Evolutionary conservation across 805 yeast species (phyloP).

Genomic region (Candida silvatica): DNA sequence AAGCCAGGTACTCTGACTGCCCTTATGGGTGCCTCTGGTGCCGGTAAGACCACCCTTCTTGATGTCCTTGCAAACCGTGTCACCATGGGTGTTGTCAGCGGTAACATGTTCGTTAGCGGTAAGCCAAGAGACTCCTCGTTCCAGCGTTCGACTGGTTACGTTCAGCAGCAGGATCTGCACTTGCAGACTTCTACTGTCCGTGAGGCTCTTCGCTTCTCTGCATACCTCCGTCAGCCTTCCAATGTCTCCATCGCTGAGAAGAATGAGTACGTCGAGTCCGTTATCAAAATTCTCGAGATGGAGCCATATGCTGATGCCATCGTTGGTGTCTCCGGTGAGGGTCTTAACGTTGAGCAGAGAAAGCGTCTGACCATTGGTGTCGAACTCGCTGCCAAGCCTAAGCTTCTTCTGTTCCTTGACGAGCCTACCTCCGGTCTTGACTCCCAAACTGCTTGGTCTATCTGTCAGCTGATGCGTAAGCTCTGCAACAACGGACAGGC

Average conservation of each 20-base stretch:
- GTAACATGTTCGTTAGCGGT: constrained; percentile 52
- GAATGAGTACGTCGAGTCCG: constrained; percentile 41
- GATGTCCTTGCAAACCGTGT: constrained; percentile 46
- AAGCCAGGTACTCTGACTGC: constrained; percentile 80
- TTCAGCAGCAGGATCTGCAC: constrained; percentile 53
- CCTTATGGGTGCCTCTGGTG: constrained; percentile 58
- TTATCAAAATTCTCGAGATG: constrained; percentile 44
- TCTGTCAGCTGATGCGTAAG: constrained; percentile 42
- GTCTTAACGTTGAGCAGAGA: constrained; percentile 47
- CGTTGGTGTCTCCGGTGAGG: constrained; percentile 39
- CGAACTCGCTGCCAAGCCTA: constrained; percentile 48
- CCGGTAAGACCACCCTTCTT: constrained; percentile 51
- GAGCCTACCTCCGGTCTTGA: constrained; percentile 58
- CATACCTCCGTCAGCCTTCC: constrained; percentile 37
- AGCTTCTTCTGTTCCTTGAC: constrained; percentile 44
- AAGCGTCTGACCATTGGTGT: constrained; percentile 49
- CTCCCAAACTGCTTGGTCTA: constrained; percentile 54
- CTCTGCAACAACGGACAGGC: constrained; percentile 47
- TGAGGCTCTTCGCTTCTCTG: constrained; percentile 45
- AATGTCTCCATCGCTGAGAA: constrained; percentile 34
- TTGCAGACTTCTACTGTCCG: constrained; percentile 42
- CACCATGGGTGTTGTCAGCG: constrained; percentile 48
- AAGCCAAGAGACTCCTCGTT: constrained; percentile 37
- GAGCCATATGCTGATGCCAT: constrained; percentile 46
- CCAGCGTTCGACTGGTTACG: constrained; percentile 48